Conservation (phyloP, 2,329 filamentous ascomycete genomes). For the Aspergillaceae sp. region DNA sequence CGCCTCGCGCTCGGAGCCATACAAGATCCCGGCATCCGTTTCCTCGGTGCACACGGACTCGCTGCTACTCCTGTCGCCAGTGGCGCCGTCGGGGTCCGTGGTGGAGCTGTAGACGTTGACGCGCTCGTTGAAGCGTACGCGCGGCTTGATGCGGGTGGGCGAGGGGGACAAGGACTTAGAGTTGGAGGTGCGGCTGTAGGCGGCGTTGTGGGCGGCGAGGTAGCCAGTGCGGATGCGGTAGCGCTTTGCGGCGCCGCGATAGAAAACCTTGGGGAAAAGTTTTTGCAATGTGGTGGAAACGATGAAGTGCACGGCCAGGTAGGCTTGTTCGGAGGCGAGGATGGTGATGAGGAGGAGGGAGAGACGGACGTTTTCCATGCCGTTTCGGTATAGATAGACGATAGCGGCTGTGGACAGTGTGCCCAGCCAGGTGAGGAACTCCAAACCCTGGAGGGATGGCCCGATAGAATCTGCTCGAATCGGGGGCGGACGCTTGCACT, state of each 20-base stretch:
- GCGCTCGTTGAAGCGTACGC: constrained; percentile 26
- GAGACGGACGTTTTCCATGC: constrained; percentile 57
- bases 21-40: constrained; percentile 16
- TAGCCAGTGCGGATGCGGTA: constrained; percentile 69
- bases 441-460: constrained; percentile 77
- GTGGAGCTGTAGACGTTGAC: constrained; percentile 23
- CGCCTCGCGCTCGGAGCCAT: constrained; percentile 34
- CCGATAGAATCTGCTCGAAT: constrained; percentile 90
- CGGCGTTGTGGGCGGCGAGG: constrained; percentile 42
- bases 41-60: constrained; percentile 10
- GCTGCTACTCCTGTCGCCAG: constrained; percentile 18
- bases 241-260: constrained; percentile 71
- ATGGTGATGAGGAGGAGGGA: constrained; percentile 73
- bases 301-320: constrained; percentile 61
- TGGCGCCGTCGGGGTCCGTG: constrained; percentile 7
- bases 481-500: constrained; percentile 81
- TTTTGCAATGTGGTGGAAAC: constrained; percentile 65
- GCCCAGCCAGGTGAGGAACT: constrained; percentile 89
- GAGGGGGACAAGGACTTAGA: constrained; percentile 1
- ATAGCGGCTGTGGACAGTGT: constrained; percentile 80
- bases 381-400: constrained; percentile 74
- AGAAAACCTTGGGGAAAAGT: constrained; percentile 71
- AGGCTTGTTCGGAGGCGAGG: constrained; percentile 75
- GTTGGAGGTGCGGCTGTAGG: constrained; percentile 2
- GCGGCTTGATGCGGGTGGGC: constrained; percentile 8